phyloP scores from a whole-genome alignment of 371 early-diverging fungal species.

The Mortierella sp. region DNA sequence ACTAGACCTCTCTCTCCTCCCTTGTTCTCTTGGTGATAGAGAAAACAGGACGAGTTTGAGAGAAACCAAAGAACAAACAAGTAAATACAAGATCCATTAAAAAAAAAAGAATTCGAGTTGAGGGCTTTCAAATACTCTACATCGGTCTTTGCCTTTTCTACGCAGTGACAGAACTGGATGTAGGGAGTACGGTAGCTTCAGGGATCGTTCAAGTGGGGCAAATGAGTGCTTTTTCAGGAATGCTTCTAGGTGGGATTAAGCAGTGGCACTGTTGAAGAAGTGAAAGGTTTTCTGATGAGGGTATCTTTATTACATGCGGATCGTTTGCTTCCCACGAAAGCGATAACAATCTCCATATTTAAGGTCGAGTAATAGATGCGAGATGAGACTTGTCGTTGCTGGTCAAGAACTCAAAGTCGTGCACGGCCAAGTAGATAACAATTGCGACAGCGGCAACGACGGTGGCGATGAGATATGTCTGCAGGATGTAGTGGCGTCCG shows the following conservation, averaged over 20 bases:
- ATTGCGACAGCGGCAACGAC: conserved; percentile 36
- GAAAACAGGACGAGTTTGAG: background rate
- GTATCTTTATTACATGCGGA: background rate
- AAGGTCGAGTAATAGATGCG: conserved; percentile 30
- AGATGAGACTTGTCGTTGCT: conserved; percentile 51
- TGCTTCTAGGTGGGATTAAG: too few species aligned
- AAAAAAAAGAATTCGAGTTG: background rate
- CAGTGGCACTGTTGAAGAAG: too few species aligned
- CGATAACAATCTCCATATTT: background rate
- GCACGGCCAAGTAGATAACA: conserved; percentile 27
- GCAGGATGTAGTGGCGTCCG: conserved; percentile 49
- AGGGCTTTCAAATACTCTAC: background rate
- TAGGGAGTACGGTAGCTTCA: too few species aligned
- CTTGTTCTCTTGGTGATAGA: background rate
- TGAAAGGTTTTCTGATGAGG: too few species aligned
- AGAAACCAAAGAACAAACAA: background rate
- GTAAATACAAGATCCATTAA: background rate
- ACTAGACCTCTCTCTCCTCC: conserved; percentile 41
- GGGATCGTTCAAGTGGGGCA: too few species aligned
- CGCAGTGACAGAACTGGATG: too few species aligned
- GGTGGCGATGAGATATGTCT: conserved; percentile 40
- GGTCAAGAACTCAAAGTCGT: conserved; percentile 49
- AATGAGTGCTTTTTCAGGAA: background rate
- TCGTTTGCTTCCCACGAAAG: background rate
- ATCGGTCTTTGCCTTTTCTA: too few species aligned